Evolutionary conservation across 1,284 basidiomycete species (phyloP), one percentile per base, ranked within the genome.

Genomic region (Malassezia slooffiae): DNA sequence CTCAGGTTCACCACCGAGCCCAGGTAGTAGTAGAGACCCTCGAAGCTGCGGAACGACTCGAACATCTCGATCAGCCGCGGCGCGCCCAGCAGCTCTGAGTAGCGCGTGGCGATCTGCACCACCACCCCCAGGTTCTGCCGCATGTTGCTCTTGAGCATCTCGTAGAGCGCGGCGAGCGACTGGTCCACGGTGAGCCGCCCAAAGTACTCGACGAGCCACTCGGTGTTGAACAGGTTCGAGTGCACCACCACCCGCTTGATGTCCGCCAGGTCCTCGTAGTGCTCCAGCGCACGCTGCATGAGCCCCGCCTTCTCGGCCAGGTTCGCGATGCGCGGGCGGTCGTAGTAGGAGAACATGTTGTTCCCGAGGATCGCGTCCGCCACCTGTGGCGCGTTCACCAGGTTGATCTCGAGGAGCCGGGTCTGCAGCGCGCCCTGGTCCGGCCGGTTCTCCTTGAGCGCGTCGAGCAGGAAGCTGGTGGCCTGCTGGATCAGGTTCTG

Each of bases 401-500:
- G 77, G 74, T 99, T 99, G 83, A 97, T 95, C 74, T 99, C 93
- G 39, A 99, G 76, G 17, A 99, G 77, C 55, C 90, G 83, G 1
- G 93, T 99, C 73, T 99, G 93, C 11, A 99, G 75, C 58, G 84
- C 88, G 1, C 81, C 91, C 68, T 99, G 91, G 72, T 99, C 93
- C 0, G 90, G 87, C 72, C 85, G 86, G 76, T 99, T 97, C 57
- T 99, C 93, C 75, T 97, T 97, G 61, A 99, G 77, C n/a, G 90
- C 93, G 70, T 97, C 93, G 45, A 99, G 75, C 37, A 97, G 75
- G 82, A 99, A 97, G 3, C 87, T 91, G 0, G 93, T 99, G 13
- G 93, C 93, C 37, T 91, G 93, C 72, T 97, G 93, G 52, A 97
- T 90, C 87, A 97, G 89, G 75, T 96, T 97, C 71, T 96, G 91